Conservation (phyloP, 129 eudicot genomes). For the Oenanthe sinensis region DNA sequence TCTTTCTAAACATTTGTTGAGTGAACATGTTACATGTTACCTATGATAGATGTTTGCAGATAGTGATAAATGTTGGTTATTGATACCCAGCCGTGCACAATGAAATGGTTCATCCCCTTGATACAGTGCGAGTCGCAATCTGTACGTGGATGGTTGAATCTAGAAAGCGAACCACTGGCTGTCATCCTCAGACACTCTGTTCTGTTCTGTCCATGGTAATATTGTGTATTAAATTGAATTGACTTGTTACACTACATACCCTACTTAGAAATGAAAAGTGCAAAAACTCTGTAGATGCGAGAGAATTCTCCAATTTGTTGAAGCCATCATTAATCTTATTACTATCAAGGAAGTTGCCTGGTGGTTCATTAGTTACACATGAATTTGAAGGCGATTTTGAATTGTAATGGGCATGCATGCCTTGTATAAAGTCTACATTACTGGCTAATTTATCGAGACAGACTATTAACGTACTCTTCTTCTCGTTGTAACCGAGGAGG, state of each 20-base stretch:
- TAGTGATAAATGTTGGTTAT: slow-evolving; percentile 9
- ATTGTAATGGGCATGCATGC: background rate
- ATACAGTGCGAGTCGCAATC: background rate
- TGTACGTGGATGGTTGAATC: slow-evolving; percentile 8
- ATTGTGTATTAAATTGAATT: background rate
- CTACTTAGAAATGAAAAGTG: background rate
- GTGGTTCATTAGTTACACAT: background rate
- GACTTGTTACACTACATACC: background rate
- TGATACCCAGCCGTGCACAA: slow-evolving; percentile 13
- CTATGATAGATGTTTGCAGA: slow-evolving; percentile 9
- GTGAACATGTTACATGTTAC: slow-evolving; percentile 8
- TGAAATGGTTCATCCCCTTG: slow-evolving; percentile 16
- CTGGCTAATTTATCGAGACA: background rate
- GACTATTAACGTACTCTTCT: background rate
- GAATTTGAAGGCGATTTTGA: background rate
- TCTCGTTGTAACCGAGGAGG: background rate
- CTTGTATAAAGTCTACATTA: background rate
- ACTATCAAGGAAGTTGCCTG: background rate
- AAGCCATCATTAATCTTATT: background rate
- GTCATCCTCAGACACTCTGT: background rate
- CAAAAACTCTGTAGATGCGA: background rate
- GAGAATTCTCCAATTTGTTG: background rate
- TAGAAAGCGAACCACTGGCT: background rate
- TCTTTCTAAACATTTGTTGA: background rate
- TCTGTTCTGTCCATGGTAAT: slow-evolving; percentile 2